Conservation (phyloP, 2,329 filamentous ascomycete species). For the Dothidotthia symphoricarpi region DNA sequence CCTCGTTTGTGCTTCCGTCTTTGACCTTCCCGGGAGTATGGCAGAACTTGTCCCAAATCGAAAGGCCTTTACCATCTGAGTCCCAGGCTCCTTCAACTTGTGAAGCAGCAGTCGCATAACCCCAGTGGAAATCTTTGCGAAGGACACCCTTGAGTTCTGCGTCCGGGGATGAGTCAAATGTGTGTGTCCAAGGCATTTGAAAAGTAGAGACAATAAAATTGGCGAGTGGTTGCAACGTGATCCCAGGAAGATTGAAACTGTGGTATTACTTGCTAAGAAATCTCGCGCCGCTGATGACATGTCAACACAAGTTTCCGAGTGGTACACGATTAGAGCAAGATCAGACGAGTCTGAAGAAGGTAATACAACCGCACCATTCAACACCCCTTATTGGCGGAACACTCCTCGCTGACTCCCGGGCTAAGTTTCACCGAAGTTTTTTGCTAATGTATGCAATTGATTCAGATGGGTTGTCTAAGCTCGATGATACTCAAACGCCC, state of each 20-base stretch:
- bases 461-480: no score
- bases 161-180: conserved; percentile 7
- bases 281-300: no score
- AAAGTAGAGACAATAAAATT: not conserved
- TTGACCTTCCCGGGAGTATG: conserved; percentile 44
- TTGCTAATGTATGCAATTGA: no score
- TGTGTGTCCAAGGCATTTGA: conserved; percentile 10
- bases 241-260: no score
- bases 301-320: no score
- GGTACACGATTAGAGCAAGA: no score
- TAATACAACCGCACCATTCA: no score
- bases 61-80: conserved; percentile 44
- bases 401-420: not conserved
- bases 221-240: no score
- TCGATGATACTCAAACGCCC: no score
- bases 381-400: no score
- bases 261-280: not conserved
- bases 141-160: conserved; percentile 18
- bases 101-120: conserved; percentile 46
- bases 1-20: conserved; percentile 39
- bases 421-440: no score
- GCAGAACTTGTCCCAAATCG: conserved; percentile 46
- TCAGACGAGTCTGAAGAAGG: no score
- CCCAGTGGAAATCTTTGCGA: conserved; percentile 44
- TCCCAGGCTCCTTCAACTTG: conserved; percentile 49